A percentile compares a stretch with the other conserved stretches of the same genome.
Conservation (phyloP, 345 rosid genomes). For the Odontarrhena argentea region DNA sequence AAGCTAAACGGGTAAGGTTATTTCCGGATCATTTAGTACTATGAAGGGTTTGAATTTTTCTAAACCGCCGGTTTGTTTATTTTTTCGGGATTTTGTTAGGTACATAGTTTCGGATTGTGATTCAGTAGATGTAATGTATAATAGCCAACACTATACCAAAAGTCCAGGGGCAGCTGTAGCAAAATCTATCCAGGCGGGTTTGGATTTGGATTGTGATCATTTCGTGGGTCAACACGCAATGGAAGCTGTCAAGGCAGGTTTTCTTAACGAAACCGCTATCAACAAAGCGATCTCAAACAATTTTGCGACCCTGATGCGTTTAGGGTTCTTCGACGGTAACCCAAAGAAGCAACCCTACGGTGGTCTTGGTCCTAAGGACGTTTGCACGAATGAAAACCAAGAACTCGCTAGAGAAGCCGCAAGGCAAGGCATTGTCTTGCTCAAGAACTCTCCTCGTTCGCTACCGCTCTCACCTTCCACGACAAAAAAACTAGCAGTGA, state of each 20-base stretch:
- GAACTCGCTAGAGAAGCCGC: slow-evolving; percentile 66
- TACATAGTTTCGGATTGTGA: slow-evolving; percentile 49
- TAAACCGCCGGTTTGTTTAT: background rate
- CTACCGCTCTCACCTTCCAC: slow-evolving; percentile 52
- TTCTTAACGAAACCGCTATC: slow-evolving; percentile 46
- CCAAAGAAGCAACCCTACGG: slow-evolving; percentile 41
- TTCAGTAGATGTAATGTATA: slow-evolving; percentile 36
- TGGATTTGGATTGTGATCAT: slow-evolving; percentile 61
- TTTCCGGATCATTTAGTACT: background rate
- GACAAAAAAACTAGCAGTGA: slow-evolving; percentile 55
- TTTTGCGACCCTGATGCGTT: slow-evolving; percentile 63
- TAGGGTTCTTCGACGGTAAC: slow-evolving; percentile 69
- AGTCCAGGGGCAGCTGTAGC: slow-evolving; percentile 73
- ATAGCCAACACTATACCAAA: slow-evolving; percentile 52
- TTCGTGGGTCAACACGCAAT: slow-evolving; percentile 54
- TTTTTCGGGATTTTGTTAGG: background rate
- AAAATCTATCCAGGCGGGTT: slow-evolving; percentile 52
- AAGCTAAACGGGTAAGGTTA: slow-evolving; percentile 55
- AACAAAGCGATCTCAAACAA: slow-evolving; percentile 55
- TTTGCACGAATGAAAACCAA: slow-evolving; percentile 53
- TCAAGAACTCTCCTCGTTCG: slow-evolving; percentile 54
- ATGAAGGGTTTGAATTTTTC: background rate
- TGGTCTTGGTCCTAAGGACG: slow-evolving; percentile 56
- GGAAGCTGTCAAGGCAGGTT: slow-evolving; percentile 54
- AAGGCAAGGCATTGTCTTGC: slow-evolving; percentile 73